Base-by-base conservation (phyloP, 345 rosid species). In the Clarkia xantiana region DNA sequence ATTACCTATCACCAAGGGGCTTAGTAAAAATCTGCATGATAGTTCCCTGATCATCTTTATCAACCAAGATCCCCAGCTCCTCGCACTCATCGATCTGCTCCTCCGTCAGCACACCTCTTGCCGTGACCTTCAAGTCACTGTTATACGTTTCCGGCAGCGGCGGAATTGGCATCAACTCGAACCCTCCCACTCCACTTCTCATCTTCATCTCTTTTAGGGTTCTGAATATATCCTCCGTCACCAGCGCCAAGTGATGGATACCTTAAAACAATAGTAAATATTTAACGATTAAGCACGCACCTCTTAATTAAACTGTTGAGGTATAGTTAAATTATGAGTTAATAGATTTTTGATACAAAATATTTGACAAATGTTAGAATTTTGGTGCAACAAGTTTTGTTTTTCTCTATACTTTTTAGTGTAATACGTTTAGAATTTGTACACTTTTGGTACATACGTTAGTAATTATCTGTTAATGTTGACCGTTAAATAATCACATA, bases 81-180 rank as follows among this genome's bases (percentile, higher is more conserved):
- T 89, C 87, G 51, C 95, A 89, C 61, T 89, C 82, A 53, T 76
- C 72, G 20, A 89, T 85, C 85, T 82, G 82, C 43, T 89, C 85
- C 0, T 82, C 90, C 2, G 66, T 75, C 62, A 89, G 62, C 43
- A 82, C 83, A 56, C 85, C 97, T 2, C 81, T 89, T 0, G 71
- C 87, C 9, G 90, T 68, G 20, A 62, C 69, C 76, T 82, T 89
- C 60, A 89, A 46, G 40, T 89, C 85, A 67, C 62, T 54, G 50
- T 82, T 82, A 18, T 89, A 89, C 20, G 87, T 85, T 6, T 23
- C 29, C 29, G 29, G 29, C 10, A 85, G 87, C 4, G 95, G 97
- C 45, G 97, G 97, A 9, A 85, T 68, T 2, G 97, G 95, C 95
- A 89, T 89, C 63, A 85, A 84, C 49, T 89, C 97, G 40, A 89